Percentiles rank a stretch among this genome's conserved stretches.
These are phyloP conservation scores for Colletotrichum somersetense DNA, from an alignment of 2,329 filamentous ascomycete species.

Conservation along the genomic window DNA sequence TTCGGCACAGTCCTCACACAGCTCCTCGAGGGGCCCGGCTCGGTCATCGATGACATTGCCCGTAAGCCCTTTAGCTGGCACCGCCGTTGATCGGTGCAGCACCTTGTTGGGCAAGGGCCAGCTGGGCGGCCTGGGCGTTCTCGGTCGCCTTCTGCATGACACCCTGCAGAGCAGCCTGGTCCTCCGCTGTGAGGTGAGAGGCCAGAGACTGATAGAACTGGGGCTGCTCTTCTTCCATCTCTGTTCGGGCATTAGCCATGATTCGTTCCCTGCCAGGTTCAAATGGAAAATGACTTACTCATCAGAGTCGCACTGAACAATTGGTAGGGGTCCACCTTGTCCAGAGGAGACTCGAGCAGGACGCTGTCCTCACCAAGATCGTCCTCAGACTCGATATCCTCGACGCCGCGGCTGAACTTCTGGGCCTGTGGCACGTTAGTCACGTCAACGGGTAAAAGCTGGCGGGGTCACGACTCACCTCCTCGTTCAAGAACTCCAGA, in stretches of 20 bases:
- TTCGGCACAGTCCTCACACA: constrained; percentile 18
- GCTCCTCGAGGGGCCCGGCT: constrained; percentile 39
- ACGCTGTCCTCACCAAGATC: constrained; percentile 94
- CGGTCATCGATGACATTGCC: constrained; percentile 41
- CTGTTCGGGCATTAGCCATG: constrained; percentile 60
- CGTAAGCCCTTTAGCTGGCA: constrained; percentile 41
- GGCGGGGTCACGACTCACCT: constrained; percentile 64
- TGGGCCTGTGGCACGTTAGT: constrained; percentile 72
- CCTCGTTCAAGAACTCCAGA: constrained; percentile 94
- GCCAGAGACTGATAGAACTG: constrained; percentile 87
- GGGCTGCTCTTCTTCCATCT: constrained; percentile 90
- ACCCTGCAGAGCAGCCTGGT: constrained; percentile 83
- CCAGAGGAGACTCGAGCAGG: constrained; percentile 91
- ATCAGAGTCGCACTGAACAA: constrained; percentile 86
- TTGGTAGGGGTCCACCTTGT: constrained; percentile 94
- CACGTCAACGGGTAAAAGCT: neutral
- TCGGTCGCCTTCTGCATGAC: constrained; percentile 76
- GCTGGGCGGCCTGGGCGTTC: constrained; percentile 53
- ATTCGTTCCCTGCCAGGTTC: neutral
- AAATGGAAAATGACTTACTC: constrained; percentile 69
- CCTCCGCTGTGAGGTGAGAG: constrained; percentile 81
- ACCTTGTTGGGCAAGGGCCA: constrained; percentile 46
- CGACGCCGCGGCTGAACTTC: constrained; percentile 79
- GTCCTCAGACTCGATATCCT: constrained; percentile 80
- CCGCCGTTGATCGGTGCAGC: constrained; percentile 43